Percentiles rank a stretch among this genome's conserved stretches.
These are phyloP conservation scores for Eutrema yunnanense DNA, from an alignment of 345 rosid species.

Conservation along the genomic window DNA sequence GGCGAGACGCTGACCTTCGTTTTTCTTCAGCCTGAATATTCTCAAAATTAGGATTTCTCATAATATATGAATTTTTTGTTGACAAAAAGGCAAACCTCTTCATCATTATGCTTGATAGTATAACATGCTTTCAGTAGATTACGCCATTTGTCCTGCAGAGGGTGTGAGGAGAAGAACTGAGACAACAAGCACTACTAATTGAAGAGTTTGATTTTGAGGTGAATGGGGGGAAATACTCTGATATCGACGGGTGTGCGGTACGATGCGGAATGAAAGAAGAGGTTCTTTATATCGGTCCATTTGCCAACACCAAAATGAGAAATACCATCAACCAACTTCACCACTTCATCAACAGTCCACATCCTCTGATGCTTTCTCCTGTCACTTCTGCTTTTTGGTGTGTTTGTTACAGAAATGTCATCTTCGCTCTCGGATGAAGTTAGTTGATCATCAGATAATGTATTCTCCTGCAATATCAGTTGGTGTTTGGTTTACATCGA, in stretches of 20 bases:
- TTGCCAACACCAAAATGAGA: slow-evolving; percentile 77
- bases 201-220: neutral
- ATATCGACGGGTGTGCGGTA: slow-evolving; percentile 85
- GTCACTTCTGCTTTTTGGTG: slow-evolving; percentile 42
- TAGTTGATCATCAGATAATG: slow-evolving; percentile 39
- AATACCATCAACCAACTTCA: slow-evolving; percentile 79
- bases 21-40: slow-evolving; percentile 48
- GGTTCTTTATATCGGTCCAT: slow-evolving; percentile 90
- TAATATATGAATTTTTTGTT: neutral
- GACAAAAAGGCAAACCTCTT: slow-evolving; percentile 42
- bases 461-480: slow-evolving; percentile 30
- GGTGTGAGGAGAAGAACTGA: slow-evolving; percentile 10
- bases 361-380: slow-evolving; percentile 82
- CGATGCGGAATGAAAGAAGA: slow-evolving; percentile 51
- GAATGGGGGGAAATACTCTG: slow-evolving; percentile 48
- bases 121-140: slow-evolving; percentile 72
- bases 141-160: slow-evolving; percentile 85
- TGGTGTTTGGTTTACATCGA: neutral
- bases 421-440: slow-evolving; percentile 61
- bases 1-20: slow-evolving; percentile 32
- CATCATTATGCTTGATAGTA: slow-evolving; percentile 30
- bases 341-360: slow-evolving; percentile 83
- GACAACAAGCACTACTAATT: neutral
- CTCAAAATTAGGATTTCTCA: neutral
- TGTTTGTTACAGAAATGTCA: slow-evolving; percentile 32